Conservation (phyloP, 306 rosid species). For the Corylus avellana region DNA sequence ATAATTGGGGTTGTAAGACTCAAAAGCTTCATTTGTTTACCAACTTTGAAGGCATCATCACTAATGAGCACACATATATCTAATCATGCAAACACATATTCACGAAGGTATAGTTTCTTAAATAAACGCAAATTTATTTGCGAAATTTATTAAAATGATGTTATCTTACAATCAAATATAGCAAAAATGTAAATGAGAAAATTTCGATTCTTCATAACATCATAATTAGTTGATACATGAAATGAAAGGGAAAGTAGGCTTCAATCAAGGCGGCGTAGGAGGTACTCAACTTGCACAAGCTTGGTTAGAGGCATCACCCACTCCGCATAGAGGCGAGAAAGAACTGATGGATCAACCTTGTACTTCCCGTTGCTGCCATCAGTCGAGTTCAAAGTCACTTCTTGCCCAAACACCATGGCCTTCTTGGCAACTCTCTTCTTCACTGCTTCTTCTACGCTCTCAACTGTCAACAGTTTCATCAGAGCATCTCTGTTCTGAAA, state of each 20-base stretch:
- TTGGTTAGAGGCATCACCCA: constrained; percentile 93
- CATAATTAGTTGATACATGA: neutral
- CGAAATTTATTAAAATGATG: neutral
- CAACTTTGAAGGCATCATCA: no score
- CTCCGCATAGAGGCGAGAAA: constrained; percentile 54
- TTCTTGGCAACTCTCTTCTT: constrained; percentile 82
- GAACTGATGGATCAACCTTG: constrained; percentile 67
- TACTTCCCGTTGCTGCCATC: constrained; percentile 13
- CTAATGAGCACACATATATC: no score
- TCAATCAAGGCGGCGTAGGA: constrained; percentile 66
- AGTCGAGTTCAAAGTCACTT: constrained; percentile 40
- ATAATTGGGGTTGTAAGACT: neutral
- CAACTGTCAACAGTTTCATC: constrained; percentile 80
- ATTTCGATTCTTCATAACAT: neutral
- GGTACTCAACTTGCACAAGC: constrained; percentile 81
- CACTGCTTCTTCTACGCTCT: constrained; percentile 70
- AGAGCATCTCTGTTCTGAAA: constrained; percentile 71
- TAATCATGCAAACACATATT: no score
- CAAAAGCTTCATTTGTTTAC: neutral
- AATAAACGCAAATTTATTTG: neutral
- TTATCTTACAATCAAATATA: neutral
- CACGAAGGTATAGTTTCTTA: no score
- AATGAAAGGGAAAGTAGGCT: neutral
- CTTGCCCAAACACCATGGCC: constrained; percentile 68
- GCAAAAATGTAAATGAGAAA: neutral